Evolutionary conservation across 169 alveolate genomes (phyloP).

Genomic region (Eimeria falciformis): DNA sequence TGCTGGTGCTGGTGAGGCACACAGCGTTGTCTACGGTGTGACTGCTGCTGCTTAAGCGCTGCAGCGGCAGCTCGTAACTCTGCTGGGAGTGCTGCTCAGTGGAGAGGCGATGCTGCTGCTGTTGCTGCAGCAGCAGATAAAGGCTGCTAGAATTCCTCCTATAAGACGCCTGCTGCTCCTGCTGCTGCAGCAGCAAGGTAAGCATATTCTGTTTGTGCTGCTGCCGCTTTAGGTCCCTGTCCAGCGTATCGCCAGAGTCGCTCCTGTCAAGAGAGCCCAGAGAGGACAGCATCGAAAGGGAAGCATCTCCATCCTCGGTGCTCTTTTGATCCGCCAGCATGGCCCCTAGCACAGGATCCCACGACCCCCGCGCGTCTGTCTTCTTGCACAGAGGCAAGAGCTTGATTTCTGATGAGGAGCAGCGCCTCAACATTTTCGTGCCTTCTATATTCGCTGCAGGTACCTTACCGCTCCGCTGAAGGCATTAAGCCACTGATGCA

Average conservation of each 20-base stretch:
- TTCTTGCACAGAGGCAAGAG: neutral
- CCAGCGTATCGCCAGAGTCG: neutral
- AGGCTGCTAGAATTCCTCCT: too few species aligned
- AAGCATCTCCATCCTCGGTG: neutral
- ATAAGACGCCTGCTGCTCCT: constrained; percentile 20
- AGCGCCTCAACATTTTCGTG: neutral
- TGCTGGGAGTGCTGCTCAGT: neutral
- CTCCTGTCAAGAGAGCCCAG: neutral
- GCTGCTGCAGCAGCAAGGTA: neutral
- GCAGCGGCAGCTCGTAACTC: neutral
- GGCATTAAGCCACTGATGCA: too few species aligned
- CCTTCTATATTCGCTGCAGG: neutral
- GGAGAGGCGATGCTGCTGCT: constrained; percentile 1
- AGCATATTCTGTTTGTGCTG: constrained; percentile 8
- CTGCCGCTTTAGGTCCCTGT: neutral
- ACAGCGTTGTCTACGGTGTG: too few species aligned
- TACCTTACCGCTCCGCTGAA: neutral
- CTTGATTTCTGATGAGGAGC: constrained; percentile 11
- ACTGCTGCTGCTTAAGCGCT: constrained; percentile 8
- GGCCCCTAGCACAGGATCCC: constrained; percentile 14
- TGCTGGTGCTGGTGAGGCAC: neutral
- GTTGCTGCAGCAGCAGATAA: constrained; percentile 3
- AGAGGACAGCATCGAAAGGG: neutral
- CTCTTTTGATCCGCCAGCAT: neutral
- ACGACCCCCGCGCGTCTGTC: constrained; percentile 12